Evolutionary conservation across 2,329 filamentous ascomycete genomes (phyloP), one percentile per base, ranked within the genome.

Genomic region (Fusarium nygamai): DNA sequence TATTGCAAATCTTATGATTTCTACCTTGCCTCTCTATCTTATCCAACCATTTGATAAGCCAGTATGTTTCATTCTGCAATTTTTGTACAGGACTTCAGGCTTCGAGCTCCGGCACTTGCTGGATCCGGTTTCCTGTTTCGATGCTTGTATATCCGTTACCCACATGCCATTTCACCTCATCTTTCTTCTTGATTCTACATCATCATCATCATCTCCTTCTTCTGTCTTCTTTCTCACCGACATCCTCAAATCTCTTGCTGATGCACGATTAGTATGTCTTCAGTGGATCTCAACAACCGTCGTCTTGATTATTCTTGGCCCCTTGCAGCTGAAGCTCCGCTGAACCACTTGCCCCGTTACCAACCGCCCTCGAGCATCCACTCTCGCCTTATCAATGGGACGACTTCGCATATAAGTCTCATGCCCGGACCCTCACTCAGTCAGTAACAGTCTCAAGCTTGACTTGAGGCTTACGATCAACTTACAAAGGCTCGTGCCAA

Each of bases 11-110:
- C 31, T 43, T 14, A n/a, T 61, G 27, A 41, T 27, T 34, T 61
- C 17, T 53, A 38, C 12, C 33, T 36, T 36, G 31, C 29, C 16
- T 43, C 36, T 29, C 31, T 19, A 48, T 75, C 74, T 81, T 81
- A 79, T 73, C 73, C 72, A 80, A 80, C 44, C 73, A 73, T 80
- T 69, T 65, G 31, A 54, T 70, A 70, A 70, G 67, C 67, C 46
- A 50, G 46, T n/a, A 38, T 56, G 33, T 41, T 48, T 39, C 38
- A 51, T 39, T n/a, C 38, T n/a, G 22, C 39, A 39, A 33, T 29
- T 43, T 39, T 53, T 31, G 19, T 58, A 24, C 17, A 19, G 19
- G 29, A 17, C 41, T 60, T 46, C 24, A 31, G 13, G 12, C 31
- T 51, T 51, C 34, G 41, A 41, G 16, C 51, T 53, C 39, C 22